Evolutionary conservation across 2,329 filamentous ascomycete species (phyloP).

Genomic region (Cryphonectria nitschkei): DNA sequence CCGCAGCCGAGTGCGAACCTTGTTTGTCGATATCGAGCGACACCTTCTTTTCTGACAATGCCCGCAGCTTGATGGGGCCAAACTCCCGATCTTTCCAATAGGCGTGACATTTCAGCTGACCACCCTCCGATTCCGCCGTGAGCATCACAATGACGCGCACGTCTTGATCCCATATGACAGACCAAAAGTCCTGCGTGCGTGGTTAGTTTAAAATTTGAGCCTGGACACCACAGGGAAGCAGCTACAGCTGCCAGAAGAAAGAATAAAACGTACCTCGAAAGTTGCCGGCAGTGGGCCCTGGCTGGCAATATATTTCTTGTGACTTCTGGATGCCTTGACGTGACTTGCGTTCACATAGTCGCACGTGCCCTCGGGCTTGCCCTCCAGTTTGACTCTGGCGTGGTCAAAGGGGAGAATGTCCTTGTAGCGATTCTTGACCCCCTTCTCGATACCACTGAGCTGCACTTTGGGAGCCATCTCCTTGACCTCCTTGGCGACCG

Average conservation of each 20-base stretch:
- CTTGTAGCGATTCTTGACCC: conserved; percentile 94
- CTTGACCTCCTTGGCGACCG: conserved; percentile 34
- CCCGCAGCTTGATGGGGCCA: conserved; percentile 74
- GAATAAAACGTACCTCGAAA: conserved; percentile 69
- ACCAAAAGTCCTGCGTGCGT: conserved; percentile 86
- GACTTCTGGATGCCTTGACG: conserved; percentile 76
- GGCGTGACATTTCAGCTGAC: conserved; percentile 90
- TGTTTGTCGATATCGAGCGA: conserved; percentile 71
- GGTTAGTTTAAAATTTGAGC: conserved; percentile 12
- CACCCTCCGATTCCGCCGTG: conserved; percentile 90
- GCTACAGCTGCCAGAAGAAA: conserved; percentile 24
- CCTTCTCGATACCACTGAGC: conserved; percentile 92
- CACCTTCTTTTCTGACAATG: conserved; percentile 80
- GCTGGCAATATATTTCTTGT: conserved; percentile 93
- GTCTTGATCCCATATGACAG: conserved; percentile 95
- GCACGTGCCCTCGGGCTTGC: conserved; percentile 68
- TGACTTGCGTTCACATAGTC: conserved; percentile 97
- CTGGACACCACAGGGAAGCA: background rate
- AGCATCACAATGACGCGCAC: conserved; percentile 95
- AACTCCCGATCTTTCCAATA: conserved; percentile 87
- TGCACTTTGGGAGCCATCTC: conserved; percentile 54
- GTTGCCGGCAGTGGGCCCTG: conserved; percentile 93
- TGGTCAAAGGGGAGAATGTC: conserved; percentile 98
- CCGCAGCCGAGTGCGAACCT: conserved; percentile 42
- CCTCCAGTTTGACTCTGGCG: conserved; percentile 78